phyloP scores from a whole-genome alignment of 192 early-diverging fungal species.

The Coemansia sp. region DNA sequence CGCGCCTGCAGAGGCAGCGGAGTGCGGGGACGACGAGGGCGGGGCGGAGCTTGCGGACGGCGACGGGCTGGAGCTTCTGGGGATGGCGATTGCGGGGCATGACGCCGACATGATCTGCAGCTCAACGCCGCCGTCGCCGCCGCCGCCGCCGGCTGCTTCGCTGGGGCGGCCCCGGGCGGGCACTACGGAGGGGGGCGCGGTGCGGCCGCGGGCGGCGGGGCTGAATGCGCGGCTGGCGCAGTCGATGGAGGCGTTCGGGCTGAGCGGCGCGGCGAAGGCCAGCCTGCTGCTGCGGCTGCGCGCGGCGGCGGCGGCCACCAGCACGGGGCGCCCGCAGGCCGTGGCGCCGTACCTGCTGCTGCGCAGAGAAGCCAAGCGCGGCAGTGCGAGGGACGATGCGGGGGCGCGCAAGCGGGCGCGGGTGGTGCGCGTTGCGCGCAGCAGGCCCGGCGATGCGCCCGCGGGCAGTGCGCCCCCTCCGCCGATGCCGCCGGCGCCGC shows the following conservation, averaged over 20 bases:
- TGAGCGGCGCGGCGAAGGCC: conserved; percentile 43
- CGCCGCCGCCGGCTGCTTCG: conserved; percentile 21
- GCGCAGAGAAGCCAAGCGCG: conserved; percentile 7
- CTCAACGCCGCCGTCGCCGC: conserved; percentile 50
- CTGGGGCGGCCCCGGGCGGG: neutral
- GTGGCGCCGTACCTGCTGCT: conserved; percentile 49
- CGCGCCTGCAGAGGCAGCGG: neutral
- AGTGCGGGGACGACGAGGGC: neutral
- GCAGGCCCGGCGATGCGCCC: neutral
- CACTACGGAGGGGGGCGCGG: too few species aligned
- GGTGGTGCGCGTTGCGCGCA: conserved; percentile 30
- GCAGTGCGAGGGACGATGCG: conserved; percentile 1
- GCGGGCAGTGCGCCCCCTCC: neutral
- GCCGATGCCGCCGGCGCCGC: neutral
- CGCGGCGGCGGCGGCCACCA: conserved; percentile 47
- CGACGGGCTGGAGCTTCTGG: conserved; percentile 26
- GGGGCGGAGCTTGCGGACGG: neutral
- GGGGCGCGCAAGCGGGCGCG: conserved; percentile 33
- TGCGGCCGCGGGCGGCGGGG: conserved; percentile 19
- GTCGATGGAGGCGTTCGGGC: conserved; percentile 54
- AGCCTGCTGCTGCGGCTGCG: conserved; percentile 45
- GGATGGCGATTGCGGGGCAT: conserved; percentile 34
- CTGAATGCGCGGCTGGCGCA: conserved; percentile 49
- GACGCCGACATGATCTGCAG: conserved; percentile 47
- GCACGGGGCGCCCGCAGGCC: conserved; percentile 44